A percentile compares a stretch with the other conserved stretches of the same genome.
Evolutionary conservation across 306 rosid species (phyloP).

Genomic region (Prosopis cineraria): DNA sequence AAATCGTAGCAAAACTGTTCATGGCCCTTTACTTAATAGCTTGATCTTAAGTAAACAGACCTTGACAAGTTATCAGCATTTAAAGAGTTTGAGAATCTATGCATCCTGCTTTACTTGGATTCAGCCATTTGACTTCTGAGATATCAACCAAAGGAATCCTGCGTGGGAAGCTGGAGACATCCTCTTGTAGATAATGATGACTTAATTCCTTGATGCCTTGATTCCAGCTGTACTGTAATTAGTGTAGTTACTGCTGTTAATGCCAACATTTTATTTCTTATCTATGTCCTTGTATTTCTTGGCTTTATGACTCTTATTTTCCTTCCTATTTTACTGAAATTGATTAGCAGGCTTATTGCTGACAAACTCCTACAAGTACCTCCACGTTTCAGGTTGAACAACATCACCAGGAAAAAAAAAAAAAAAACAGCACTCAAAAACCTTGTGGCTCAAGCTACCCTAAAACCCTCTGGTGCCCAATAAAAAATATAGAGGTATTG

Average conservation of each 20-base stretch:
- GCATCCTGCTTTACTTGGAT: not conserved
- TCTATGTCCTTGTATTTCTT: no score
- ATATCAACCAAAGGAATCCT: not conserved
- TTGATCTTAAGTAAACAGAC: not conserved
- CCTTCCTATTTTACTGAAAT: no score
- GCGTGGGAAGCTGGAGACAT: not conserved
- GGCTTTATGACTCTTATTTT: no score
- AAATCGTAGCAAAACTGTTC: not conserved
- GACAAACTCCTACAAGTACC: no score
- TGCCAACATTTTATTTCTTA: no score
- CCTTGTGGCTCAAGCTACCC: not conserved
- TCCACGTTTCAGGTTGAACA: no score
- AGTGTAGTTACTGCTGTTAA: no score
- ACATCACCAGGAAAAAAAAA: not conserved
- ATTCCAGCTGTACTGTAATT: no score
- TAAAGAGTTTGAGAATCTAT: conserved; percentile 13
- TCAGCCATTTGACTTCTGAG: not conserved
- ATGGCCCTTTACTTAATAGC: not conserved
- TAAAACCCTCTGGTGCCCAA: conserved; percentile 8
- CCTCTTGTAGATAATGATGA: not conserved
- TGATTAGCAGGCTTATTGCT: no score
- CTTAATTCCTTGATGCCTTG: no score
- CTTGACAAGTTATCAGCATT: not conserved
- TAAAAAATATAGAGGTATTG: not conserved
- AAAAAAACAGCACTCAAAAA: not conserved